Percentiles rank a stretch among this genome's conserved stretches.
Conservation (phyloP, 73 alveolate genomes). For the Paramecium sexaurelia region DNA sequence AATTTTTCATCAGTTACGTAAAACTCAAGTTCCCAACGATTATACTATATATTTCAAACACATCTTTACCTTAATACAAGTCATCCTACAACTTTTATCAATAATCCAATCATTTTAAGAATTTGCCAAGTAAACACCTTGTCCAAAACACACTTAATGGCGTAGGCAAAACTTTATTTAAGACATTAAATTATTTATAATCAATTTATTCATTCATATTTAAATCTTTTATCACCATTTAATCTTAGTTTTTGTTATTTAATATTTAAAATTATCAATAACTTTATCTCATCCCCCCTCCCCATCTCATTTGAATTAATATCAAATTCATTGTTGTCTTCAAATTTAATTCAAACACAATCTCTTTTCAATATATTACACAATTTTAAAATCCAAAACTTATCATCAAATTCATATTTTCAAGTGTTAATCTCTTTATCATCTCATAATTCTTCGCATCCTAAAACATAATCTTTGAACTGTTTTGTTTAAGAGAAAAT, state of each 20-base stretch:
- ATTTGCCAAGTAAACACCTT: neutral
- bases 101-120: neutral
- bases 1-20: neutral
- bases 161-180: neutral
- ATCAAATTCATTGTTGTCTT: neutral
- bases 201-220: neutral
- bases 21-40: neutral
- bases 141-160: neutral
- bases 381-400: neutral
- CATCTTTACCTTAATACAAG: neutral
- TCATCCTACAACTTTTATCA: neutral
- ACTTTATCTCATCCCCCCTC: neutral
- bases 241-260: neutral
- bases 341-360: neutral
- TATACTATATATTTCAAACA: neutral
- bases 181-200: neutral
- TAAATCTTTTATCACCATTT: neutral
- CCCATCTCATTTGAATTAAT: neutral
- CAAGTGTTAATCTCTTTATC: neutral
- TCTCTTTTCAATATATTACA: neutral
- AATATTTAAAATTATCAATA: neutral
- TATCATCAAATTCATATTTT: neutral
- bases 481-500: too few species aligned
- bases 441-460: too few species aligned
- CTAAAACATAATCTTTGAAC: too few species aligned